phyloP scores from a whole-genome alignment of 106 monocot genomes.

The Dendrobium catenatum region DNA sequence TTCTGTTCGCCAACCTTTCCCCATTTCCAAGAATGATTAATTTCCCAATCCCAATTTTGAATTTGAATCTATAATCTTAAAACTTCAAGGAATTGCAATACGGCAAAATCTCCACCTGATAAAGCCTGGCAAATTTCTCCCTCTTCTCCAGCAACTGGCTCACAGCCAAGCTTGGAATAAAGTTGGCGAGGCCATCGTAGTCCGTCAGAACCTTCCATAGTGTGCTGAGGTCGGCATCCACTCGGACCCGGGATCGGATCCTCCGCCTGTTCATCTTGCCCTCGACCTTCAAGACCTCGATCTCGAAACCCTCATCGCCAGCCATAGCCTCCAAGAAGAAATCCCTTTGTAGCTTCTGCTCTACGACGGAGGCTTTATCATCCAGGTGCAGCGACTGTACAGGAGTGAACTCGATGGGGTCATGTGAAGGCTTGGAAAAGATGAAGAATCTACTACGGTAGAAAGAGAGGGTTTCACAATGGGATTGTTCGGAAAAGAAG shows the following conservation, averaged over 20 bases:
- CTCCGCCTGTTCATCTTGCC: conserved; percentile 44
- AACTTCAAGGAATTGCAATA: conserved; percentile 1
- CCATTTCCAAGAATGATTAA: neutral
- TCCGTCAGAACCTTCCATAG: conserved; percentile 84
- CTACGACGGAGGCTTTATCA: neutral
- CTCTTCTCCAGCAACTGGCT: conserved; percentile 55
- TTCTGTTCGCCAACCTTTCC: conserved; percentile 81
- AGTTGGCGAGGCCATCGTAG: conserved; percentile 81
- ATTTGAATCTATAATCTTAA: conserved; percentile 2
- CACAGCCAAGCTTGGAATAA: conserved; percentile 65
- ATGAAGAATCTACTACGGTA: neutral
- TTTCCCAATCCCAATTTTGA: neutral
- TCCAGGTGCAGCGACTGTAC: neutral
- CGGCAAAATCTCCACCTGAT: conserved; percentile 38
- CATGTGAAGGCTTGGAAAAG: neutral
- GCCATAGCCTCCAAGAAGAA: neutral
- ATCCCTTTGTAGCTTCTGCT: neutral
- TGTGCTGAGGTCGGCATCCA: conserved; percentile 53
- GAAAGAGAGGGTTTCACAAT: neutral
- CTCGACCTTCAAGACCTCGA: conserved; percentile 44
- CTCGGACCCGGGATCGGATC: conserved; percentile 40
- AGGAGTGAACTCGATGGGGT: conserved; percentile 1
- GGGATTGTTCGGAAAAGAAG: neutral
- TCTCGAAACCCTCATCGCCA: conserved; percentile 35
- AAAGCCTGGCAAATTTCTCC: conserved; percentile 58